These are phyloP conservation scores for Kockovaella imperatae DNA, from an alignment of 768 basidiomycete species.

Conservation along the genomic window DNA sequence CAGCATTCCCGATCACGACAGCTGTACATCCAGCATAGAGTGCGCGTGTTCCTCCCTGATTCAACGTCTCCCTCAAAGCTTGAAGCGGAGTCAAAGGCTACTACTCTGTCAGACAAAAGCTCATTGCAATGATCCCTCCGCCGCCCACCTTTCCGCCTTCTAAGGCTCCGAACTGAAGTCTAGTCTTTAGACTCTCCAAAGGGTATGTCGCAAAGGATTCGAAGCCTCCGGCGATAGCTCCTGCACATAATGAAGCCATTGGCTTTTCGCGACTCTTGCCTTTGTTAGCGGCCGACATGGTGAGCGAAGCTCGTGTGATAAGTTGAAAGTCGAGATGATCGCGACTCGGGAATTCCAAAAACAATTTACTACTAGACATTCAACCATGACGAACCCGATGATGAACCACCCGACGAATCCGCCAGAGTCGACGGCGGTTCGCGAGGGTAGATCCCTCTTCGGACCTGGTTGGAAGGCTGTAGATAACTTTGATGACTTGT, in stretches of 20 bases:
- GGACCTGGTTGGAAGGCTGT: slow-evolving; percentile 62
- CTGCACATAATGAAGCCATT: slow-evolving; percentile 76
- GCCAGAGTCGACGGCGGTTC: too few relatives aligned
- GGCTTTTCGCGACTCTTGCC: slow-evolving; percentile 58
- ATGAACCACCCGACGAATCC: too few relatives aligned
- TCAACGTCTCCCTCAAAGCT: slow-evolving; percentile 67
- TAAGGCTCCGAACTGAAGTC: slow-evolving; percentile 67
- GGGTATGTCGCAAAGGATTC: slow-evolving; percentile 80
- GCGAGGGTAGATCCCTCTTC: slow-evolving; percentile 48
- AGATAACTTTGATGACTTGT: slow-evolving; percentile 61
- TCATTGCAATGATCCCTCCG: too few relatives aligned
- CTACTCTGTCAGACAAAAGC: not conserved
- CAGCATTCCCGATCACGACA: slow-evolving; percentile 78
- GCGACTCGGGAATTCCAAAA: too few relatives aligned
- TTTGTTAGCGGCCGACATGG: slow-evolving; percentile 12
- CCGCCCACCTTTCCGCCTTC: slow-evolving; percentile 29
- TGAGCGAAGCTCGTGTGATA: not conserved
- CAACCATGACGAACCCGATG: too few relatives aligned
- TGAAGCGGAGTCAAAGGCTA: slow-evolving; percentile 63
- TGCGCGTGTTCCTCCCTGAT: slow-evolving; percentile 66
- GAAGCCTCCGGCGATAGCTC: slow-evolving; percentile 82
- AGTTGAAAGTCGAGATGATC: not conserved
- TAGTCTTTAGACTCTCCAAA: slow-evolving; percentile 86
- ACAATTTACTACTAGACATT: too few relatives aligned
- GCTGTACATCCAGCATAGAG: slow-evolving; percentile 92